phyloP scores from a whole-genome alignment of 257 asterid species.

The Solanum pimpinellifolium region DNA sequence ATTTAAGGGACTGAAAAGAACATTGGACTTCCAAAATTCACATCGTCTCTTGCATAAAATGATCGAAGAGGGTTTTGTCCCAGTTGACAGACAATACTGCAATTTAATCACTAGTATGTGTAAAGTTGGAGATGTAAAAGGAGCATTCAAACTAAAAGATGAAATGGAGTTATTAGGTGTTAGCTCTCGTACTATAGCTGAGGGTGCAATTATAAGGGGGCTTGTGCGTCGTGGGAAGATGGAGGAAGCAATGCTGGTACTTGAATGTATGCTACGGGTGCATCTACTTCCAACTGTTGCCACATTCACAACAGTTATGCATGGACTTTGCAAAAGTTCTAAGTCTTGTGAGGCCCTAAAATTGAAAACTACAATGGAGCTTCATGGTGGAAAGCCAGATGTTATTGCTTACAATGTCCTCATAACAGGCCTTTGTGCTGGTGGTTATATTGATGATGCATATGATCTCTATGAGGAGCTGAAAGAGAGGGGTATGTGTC shows the following conservation, averaged over 20 bases:
- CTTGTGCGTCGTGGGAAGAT: slow-evolving; percentile 52
- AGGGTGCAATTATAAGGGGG: slow-evolving; percentile 76
- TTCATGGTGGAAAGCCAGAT: slow-evolving; percentile 54
- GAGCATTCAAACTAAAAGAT: slow-evolving; percentile 49
- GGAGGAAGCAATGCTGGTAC: slow-evolving; percentile 51
- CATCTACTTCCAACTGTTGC: slow-evolving; percentile 48
- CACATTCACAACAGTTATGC: slow-evolving; percentile 71
- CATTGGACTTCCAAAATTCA: slow-evolving; percentile 30
- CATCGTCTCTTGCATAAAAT: slow-evolving; percentile 35
- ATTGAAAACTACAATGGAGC: slow-evolving; percentile 53
- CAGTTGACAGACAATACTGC: slow-evolving; percentile 52
- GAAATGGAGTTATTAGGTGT: slow-evolving; percentile 47
- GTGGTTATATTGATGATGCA: slow-evolving; percentile 29
- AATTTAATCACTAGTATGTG: slow-evolving; percentile 60
- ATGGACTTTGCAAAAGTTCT: slow-evolving; percentile 52
- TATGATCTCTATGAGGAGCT: slow-evolving; percentile 66
- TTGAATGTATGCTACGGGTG: slow-evolving; percentile 52
- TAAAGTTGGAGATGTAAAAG: slow-evolving; percentile 48
- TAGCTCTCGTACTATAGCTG: slow-evolving; percentile 31
- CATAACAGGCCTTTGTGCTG: slow-evolving; percentile 42
- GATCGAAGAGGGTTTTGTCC: slow-evolving; percentile 44
- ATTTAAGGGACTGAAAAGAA: slow-evolving; percentile 54
- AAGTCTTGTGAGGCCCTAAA: slow-evolving; percentile 43
- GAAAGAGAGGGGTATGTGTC: slow-evolving; percentile 47
- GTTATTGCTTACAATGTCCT: slow-evolving; percentile 72